Evolutionary conservation across 176 grass and related monocot species (phyloP).

Genomic region (Carex parvula): DNA sequence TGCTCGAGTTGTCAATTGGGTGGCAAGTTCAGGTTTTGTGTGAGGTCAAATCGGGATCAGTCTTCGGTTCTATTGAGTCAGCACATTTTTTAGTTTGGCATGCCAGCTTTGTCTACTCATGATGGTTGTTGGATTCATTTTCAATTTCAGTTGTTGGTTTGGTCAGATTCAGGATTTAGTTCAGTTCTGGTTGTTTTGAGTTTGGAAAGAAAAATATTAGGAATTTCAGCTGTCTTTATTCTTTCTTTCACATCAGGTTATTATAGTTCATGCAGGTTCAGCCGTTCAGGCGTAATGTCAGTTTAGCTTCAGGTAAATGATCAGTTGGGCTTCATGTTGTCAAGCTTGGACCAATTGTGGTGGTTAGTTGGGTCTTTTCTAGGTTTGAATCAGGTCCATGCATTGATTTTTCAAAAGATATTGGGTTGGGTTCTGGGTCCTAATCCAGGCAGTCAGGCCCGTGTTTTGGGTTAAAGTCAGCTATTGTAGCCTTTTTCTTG

Average conservation of each 20-base stretch:
- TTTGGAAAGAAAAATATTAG: not conserved
- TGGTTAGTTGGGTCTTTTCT: not conserved
- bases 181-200: not conserved
- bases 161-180: not conserved
- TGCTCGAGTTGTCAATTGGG: not conserved
- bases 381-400: not conserved
- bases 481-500: not conserved
- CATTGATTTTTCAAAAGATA: not conserved
- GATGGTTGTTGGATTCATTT: not conserved
- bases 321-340: not conserved
- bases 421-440: not conserved
- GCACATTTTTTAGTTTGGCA: not conserved
- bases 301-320: not conserved
- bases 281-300: not conserved
- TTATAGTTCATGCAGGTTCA: not conserved
- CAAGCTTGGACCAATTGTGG: not conserved
- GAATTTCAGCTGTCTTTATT: constrained; percentile 5
- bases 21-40: not conserved
- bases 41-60: not conserved
- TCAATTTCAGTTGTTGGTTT: not conserved
- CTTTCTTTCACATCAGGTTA: not conserved
- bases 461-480: not conserved
- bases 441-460: not conserved
- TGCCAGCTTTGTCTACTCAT: not conserved
- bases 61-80: not conserved